phyloP scores from a whole-genome alignment of 2,329 filamentous ascomycete genomes.

The Penicillium fuscoglaucum region DNA sequence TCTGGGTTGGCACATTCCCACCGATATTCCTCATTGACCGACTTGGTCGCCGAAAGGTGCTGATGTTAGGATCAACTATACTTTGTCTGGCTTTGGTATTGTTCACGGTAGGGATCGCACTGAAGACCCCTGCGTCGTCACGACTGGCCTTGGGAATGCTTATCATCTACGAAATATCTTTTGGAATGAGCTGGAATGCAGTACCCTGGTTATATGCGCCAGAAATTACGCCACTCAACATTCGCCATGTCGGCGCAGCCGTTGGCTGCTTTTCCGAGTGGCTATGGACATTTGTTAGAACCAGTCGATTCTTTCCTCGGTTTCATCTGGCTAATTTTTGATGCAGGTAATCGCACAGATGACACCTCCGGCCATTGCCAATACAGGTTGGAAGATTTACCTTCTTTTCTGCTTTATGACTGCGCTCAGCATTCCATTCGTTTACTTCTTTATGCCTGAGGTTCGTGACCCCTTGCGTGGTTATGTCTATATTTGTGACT shows the following conservation, averaged over 20 bases:
- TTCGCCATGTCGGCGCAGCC: slow-evolving; percentile 4
- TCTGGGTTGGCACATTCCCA: slow-evolving; percentile 10
- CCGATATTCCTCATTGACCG: slow-evolving; percentile 6
- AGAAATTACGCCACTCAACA: slow-evolving; percentile 5
- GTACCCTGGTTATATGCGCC: slow-evolving; percentile 9
- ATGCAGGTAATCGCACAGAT: slow-evolving; percentile 10
- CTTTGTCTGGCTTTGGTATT: neutral
- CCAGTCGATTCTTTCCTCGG: neutral
- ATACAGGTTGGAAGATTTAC: slow-evolving; percentile 13
- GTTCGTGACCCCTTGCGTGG: neutral
- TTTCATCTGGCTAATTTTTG: neutral
- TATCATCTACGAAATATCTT: neutral
- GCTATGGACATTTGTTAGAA: slow-evolving; percentile 4
- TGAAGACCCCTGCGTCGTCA: neutral
- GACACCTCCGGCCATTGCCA: slow-evolving; percentile 10
- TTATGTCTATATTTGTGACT: neutral
- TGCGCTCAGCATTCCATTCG: slow-evolving; percentile 7
- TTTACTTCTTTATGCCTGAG: slow-evolving; percentile 12
- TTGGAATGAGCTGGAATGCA: slow-evolving; percentile 8
- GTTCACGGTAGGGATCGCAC: neutral
- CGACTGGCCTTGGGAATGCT: neutral
- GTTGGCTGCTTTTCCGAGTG: slow-evolving; percentile 3
- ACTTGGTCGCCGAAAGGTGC: slow-evolving; percentile 4
- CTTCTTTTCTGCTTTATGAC: slow-evolving; percentile 7
- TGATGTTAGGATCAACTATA: slow-evolving; percentile 4